phyloP scores from a whole-genome alignment of 2,329 filamentous ascomycete genomes.

The Ascochyta fabae region DNA sequence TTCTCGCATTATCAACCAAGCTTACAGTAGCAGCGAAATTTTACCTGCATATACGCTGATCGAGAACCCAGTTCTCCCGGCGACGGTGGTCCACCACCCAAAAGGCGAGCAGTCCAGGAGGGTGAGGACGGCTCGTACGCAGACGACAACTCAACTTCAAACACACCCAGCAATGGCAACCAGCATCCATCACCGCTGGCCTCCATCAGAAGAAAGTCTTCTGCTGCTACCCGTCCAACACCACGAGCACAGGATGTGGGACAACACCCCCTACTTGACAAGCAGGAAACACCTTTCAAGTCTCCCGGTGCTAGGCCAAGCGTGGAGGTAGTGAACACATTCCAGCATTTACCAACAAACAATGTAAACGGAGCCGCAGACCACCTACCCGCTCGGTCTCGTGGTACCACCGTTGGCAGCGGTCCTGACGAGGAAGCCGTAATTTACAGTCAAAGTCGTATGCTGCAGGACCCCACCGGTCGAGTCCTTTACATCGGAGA shows the following conservation, averaged over 20 bases:
- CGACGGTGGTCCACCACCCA: conserved; percentile 49
- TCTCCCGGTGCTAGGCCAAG: conserved; percentile 28
- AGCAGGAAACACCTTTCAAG: conserved; percentile 32
- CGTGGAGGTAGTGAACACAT: conserved; percentile 32
- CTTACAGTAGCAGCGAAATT: conserved; percentile 47
- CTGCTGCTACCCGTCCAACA: conserved; percentile 18
- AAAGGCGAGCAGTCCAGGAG: conserved; percentile 35
- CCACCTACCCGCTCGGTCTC: conserved; percentile 34
- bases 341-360: conserved; percentile 34
- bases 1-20: background rate
- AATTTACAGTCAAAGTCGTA: conserved; percentile 61
- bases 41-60: conserved; percentile 49
- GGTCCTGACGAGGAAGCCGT: conserved; percentile 63
- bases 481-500: conserved; percentile 68
- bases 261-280: conserved; percentile 15
- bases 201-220: conserved; percentile 24
- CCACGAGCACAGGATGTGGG: conserved; percentile 11
- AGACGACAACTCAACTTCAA: conserved; percentile 29
- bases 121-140: conserved; percentile 25
- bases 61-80: conserved; percentile 44
- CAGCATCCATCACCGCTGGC: conserved; percentile 28
- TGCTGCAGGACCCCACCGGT: conserved; percentile 66
- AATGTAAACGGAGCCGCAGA: conserved; percentile 22
- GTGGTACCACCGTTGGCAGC: conserved; percentile 47
- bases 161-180: conserved; percentile 33